Evolutionary conservation across 768 basidiomycete species (phyloP).

Genomic region (Sarcomyxa edulis): DNA sequence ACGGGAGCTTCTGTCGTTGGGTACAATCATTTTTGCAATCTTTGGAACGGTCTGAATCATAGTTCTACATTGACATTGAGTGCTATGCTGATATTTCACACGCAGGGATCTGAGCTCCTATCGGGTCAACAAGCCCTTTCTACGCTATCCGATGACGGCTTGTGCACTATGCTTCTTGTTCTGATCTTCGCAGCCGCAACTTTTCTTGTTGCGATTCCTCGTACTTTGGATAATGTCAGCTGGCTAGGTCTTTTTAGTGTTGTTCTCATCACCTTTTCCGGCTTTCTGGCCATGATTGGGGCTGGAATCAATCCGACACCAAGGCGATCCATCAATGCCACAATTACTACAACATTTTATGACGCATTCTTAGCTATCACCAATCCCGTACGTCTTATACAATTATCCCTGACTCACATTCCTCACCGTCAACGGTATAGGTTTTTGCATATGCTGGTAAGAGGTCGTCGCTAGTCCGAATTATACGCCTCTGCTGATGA

Average conservation of each 20-base stretch:
- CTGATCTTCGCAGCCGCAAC: slow-evolving; percentile 41
- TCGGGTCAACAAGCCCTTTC: slow-evolving; percentile 51
- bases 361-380: slow-evolving; percentile 49
- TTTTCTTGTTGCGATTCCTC: slow-evolving; percentile 37
- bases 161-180: slow-evolving; percentile 40
- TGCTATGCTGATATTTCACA: background rate
- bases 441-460: slow-evolving; percentile 47
- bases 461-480: slow-evolving; percentile 9
- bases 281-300: slow-evolving; percentile 45
- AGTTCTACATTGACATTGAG: slow-evolving; percentile 17
- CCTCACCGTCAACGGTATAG: slow-evolving; percentile 13
- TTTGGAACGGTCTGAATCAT: slow-evolving; percentile 37
- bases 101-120: slow-evolving; percentile 40
- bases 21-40: slow-evolving; percentile 49
- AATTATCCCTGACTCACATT: background rate
- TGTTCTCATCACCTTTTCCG: slow-evolving; percentile 36
- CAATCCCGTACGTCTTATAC: slow-evolving; percentile 33
- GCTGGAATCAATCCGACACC: slow-evolving; percentile 41
- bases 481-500: too few relatives aligned
- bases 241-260: slow-evolving; percentile 44
- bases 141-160: slow-evolving; percentile 38
- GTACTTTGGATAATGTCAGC: slow-evolving; percentile 39
- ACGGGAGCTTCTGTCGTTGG: slow-evolving; percentile 37
- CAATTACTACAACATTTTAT: slow-evolving; percentile 35
- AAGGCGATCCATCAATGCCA: slow-evolving; percentile 30